These are phyloP conservation scores for Zarea fungicola DNA, from an alignment of 2,329 filamentous ascomycete species.

Conservation along the genomic window DNA sequence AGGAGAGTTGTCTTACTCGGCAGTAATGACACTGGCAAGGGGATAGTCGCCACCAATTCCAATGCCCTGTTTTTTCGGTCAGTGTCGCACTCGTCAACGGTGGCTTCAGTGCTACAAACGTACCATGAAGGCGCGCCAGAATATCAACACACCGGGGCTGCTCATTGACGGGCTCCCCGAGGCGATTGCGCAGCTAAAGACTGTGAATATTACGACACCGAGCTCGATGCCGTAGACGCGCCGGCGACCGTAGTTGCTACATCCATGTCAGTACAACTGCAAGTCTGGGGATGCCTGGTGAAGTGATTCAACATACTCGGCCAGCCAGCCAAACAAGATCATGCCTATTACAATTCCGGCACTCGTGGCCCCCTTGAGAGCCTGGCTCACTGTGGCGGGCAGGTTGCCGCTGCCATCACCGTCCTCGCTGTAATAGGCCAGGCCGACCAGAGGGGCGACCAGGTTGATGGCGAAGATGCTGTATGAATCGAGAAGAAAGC, in stretches of 20 bases:
- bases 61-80: conserved; percentile 44
- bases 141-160: conserved; percentile 58
- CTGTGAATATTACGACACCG: conserved; percentile 65
- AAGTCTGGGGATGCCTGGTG: not conserved
- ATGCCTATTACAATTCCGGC: conserved; percentile 76
- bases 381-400: conserved; percentile 61
- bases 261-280: no score
- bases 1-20: conserved; percentile 46
- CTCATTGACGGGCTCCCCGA: conserved; percentile 56
- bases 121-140: conserved; percentile 72
- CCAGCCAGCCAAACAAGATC: conserved; percentile 69
- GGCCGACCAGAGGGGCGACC: conserved; percentile 64
- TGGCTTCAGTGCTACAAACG: no score
- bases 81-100: not conserved
- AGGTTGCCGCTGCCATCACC: conserved; percentile 49
- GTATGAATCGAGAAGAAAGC: conserved; percentile 81
- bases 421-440: conserved; percentile 65
- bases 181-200: conserved; percentile 60
- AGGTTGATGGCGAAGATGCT: conserved; percentile 77
- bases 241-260: conserved; percentile 62
- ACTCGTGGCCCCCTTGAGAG: conserved; percentile 76
- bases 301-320: conserved; percentile 44
- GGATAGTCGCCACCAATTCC: conserved; percentile 82
- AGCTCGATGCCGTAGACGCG: conserved; percentile 79
- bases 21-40: conserved; percentile 72